A percentile compares a stretch with the other conserved stretches of the same genome.
Conservation (phyloP, 2,329 filamentous ascomycete species). For the Teratosphaeria gauchensis region DNA sequence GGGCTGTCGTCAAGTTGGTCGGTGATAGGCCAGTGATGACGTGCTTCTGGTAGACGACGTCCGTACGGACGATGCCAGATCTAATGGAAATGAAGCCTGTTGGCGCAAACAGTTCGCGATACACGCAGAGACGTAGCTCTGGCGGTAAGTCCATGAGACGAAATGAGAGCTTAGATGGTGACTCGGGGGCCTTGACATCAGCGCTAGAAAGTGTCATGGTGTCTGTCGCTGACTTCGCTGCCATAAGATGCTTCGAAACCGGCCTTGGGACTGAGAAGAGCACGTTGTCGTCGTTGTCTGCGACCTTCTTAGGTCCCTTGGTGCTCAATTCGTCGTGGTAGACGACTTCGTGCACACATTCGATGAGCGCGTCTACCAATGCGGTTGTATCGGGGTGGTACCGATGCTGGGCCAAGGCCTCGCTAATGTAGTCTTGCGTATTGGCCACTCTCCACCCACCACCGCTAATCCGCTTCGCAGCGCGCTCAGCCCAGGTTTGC, state of each 20-base stretch:
- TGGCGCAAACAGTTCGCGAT: slow-evolving; percentile 8
- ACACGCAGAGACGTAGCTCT: slow-evolving; percentile 11
- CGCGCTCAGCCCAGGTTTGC: background rate
- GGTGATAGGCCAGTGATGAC: background rate
- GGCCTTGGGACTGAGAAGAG: background rate
- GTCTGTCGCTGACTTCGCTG: background rate
- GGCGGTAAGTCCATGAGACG: slow-evolving; percentile 12
- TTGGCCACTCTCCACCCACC: background rate
- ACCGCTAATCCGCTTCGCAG: background rate
- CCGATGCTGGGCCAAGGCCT: background rate
- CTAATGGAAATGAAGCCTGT: slow-evolving; percentile 5
- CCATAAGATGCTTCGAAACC: background rate
- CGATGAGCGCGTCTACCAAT: background rate
- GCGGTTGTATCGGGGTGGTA: background rate
- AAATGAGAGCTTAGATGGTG: slow-evolving; percentile 2
- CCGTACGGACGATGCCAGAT: slow-evolving; percentile 20
- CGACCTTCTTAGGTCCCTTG: background rate
- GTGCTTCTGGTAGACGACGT: background rate
- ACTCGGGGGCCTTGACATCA: background rate
- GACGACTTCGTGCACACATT: background rate
- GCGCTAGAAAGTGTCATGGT: background rate
- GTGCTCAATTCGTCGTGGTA: background rate
- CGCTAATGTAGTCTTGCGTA: background rate
- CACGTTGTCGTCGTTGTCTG: background rate
- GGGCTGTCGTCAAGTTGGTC: slow-evolving; percentile 1